These are phyloP conservation scores for Diatrype stigma DNA, from an alignment of 2,329 filamentous ascomycete species.

Conservation along the genomic window DNA sequence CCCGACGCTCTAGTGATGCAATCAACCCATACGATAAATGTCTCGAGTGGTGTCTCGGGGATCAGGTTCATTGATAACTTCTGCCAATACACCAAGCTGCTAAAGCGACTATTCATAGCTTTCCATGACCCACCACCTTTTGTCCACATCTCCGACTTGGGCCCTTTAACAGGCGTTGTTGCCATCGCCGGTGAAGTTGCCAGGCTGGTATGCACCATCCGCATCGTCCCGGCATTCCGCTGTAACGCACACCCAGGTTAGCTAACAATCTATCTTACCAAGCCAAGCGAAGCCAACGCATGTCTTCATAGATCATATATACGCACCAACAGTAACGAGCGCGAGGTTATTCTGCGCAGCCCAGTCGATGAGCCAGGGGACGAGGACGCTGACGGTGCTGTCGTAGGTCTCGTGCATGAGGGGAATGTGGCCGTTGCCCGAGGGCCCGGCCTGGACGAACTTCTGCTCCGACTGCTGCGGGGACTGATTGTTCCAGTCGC, in stretches of 20 bases:
- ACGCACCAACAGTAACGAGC: constrained; percentile 48
- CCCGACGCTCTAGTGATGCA: no score
- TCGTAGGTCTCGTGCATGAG: constrained; percentile 55
- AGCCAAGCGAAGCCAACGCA: neutral
- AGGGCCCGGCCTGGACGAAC: constrained; percentile 41
- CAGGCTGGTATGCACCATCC: constrained; percentile 36
- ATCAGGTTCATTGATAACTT: no score
- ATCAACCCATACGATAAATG: no score
- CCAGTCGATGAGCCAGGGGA: constrained; percentile 48
- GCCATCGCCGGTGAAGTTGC: constrained; percentile 33
- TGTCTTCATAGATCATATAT: neutral
- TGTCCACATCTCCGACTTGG: neutral
- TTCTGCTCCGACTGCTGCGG: constrained; percentile 48
- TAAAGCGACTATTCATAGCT: no score
- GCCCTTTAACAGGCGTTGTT: constrained; percentile 25
- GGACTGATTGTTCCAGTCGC: constrained; percentile 55
- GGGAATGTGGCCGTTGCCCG: constrained; percentile 47
- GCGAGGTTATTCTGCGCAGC: constrained; percentile 42
- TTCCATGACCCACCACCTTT: no score
- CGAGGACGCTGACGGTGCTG: constrained; percentile 43
- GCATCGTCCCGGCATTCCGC: constrained; percentile 41
- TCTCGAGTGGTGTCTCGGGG: no score
- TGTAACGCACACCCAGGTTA: constrained; percentile 16
- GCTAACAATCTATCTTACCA: neutral
- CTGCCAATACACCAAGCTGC: no score